Evolutionary conservation across 192 early-diverging fungal species (phyloP), one percentile per base, ranked within the genome.

Genomic region (Gaertneriomyces semiglobifer): DNA sequence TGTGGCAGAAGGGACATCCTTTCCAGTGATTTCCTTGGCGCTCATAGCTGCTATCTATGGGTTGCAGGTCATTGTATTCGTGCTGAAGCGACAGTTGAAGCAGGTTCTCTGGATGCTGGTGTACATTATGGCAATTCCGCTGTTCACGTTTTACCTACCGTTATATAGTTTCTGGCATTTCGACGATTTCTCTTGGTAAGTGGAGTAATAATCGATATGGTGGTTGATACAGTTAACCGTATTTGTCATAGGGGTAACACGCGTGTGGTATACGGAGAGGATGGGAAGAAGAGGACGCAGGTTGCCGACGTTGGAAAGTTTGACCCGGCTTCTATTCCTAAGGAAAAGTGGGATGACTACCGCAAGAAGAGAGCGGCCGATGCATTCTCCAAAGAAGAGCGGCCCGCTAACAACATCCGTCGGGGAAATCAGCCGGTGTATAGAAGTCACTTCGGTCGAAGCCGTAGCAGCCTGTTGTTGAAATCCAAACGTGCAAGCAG

Each of bases 151-250:
- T 75, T 88, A 89, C 62, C 78, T 95, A 19, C 93, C 93, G 0
- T 66, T 94, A 25, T 98, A 98, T 73, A 84, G 94, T 18, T 98
- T 96, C 87, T 99, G 96, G 96, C 93, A 96, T 78, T 95, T 99
- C 74, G 96, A 99, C 69, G 95, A 99, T 70, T 99, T 99, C 71
- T 96, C 94, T 10, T 99, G 96, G 96, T 94, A 94, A 66, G n/a
- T 62, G 73, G 53, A 42, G 50, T 50, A n/a, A n/a, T 4, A 14
- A 18, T 33, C 16, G 57, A n/a, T 7, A n/a, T 47, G 20, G 19
- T n/a, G 12, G 12, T 62, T 7, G 1, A 19, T 25, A 47, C 16
- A 39, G 14, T 2, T 18, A 65, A 8, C 12, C 11, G 4, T 1
- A 11, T 8, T 10, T 14, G 58, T 18, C 44, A 16, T 57, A 94